Conservation (phyloP, 192 early-diverging fungal species). For the Kickxella alabastrina region DNA sequence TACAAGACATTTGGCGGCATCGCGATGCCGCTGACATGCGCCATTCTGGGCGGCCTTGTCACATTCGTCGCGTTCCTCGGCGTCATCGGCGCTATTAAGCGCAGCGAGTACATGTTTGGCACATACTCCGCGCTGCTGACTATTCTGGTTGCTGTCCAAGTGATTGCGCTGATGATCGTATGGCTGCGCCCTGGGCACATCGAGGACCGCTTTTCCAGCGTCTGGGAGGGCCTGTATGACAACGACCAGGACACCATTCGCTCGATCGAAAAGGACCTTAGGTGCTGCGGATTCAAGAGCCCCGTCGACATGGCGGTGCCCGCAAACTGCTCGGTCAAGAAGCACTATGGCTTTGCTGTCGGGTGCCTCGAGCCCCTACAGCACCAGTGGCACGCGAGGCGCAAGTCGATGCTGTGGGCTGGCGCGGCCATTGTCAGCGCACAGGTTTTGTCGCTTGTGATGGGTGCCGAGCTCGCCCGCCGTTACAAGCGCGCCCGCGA, state of each 20-base stretch:
- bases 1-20: constrained; percentile 40
- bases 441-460: constrained; percentile 30
- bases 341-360: constrained; percentile 26
- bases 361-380: constrained; percentile 24
- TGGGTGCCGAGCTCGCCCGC: constrained; percentile 41
- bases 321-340: constrained; percentile 30
- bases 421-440: constrained; percentile 29
- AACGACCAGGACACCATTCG: constrained; percentile 45
- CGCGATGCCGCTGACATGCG: constrained; percentile 36
- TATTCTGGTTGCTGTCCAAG: constrained; percentile 22
- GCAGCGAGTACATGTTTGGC: constrained; percentile 34
- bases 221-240: constrained; percentile 54
- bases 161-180: constrained; percentile 15
- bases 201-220: constrained; percentile 31
- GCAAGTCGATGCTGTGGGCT: constrained; percentile 13
- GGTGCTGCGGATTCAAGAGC: constrained; percentile 52
- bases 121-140: constrained; percentile 33
- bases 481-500: constrained; percentile 27
- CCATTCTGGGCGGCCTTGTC: constrained; percentile 44
- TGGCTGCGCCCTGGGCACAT: constrained; percentile 36
- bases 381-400: constrained; percentile 22
- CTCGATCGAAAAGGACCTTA: constrained; percentile 51
- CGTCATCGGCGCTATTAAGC: constrained; percentile 45
- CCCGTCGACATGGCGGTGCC: constrained; percentile 50
- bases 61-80: constrained; percentile 48